A percentile compares a stretch with the other conserved stretches of the same genome.
Evolutionary conservation across 2,329 filamentous ascomycete species (phyloP).

Genomic region (Penicillium sp.): DNA sequence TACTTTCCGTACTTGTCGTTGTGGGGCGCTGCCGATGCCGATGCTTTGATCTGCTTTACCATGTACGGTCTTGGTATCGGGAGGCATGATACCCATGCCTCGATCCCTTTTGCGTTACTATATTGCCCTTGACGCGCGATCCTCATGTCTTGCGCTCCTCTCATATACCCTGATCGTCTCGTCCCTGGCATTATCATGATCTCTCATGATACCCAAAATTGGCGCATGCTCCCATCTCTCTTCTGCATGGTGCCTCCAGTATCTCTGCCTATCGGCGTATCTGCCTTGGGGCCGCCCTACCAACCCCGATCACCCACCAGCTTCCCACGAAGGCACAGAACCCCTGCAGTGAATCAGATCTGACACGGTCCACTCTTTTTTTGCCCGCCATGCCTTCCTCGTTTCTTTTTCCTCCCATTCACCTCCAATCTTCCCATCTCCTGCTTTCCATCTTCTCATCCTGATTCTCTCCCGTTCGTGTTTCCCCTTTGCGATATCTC

Average conservation of each 20-base stretch:
- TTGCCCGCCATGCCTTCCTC: slow-evolving; percentile 12
- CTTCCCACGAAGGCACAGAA: slow-evolving; percentile 6
- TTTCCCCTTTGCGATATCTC: slow-evolving; percentile 14
- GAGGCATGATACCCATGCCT: not conserved
- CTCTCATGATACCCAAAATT: not conserved
- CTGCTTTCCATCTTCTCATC: slow-evolving; percentile 7
- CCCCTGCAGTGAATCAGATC: slow-evolving; percentile 30
- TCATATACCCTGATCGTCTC: not conserved
- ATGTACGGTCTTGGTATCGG: not conserved
- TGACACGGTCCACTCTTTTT: slow-evolving; percentile 28
- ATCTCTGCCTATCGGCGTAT: not conserved
- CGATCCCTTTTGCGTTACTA: not conserved
- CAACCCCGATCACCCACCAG: not conserved
- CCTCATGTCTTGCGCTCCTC: not conserved
- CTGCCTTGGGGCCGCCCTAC: not conserved
- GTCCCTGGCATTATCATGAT: not conserved
- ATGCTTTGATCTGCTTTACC: not conserved
- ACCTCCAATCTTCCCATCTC: slow-evolving; percentile 12
- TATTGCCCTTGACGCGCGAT: not conserved
- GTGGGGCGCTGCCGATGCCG: not conserved
- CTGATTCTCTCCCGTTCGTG: slow-evolving; percentile 9
- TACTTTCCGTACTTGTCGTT: not conserved
- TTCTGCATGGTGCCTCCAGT: not conserved
- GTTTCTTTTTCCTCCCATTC: slow-evolving; percentile 11
- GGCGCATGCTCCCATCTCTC: not conserved